phyloP scores from a whole-genome alignment of 805 yeast species.

The Metschnikowia gruessii region DNA sequence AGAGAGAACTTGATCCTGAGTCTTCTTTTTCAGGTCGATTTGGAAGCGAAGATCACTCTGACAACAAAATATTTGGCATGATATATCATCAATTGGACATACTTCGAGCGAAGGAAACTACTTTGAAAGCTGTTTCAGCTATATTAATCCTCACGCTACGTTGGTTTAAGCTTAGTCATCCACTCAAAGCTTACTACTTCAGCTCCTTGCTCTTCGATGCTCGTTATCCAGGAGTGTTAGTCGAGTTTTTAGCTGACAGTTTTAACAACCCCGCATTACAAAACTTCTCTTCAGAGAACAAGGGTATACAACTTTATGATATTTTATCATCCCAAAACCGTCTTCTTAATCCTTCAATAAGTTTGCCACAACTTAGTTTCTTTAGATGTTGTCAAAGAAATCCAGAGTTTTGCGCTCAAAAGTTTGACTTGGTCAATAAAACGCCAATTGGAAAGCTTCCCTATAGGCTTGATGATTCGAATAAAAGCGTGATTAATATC shows the following conservation, averaged over 20 bases:
- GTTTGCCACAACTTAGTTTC: slow-evolving; percentile 33
- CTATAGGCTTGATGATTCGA: slow-evolving; percentile 24
- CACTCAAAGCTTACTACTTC: slow-evolving; percentile 75
- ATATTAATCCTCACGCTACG: slow-evolving; percentile 51
- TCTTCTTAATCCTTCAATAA: slow-evolving; percentile 38
- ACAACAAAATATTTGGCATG: slow-evolving; percentile 13
- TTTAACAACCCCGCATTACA: slow-evolving; percentile 38
- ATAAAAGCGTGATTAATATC: slow-evolving; percentile 29
- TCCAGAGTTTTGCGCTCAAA: slow-evolving; percentile 5
- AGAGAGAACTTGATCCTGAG: slow-evolving; percentile 34
- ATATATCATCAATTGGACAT: slow-evolving; percentile 50
- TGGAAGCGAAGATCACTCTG: slow-evolving; percentile 11
- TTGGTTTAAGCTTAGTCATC: slow-evolving; percentile 80
- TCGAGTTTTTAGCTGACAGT: slow-evolving; percentile 34
- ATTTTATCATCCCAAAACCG: slow-evolving; percentile 36
- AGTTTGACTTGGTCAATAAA: slow-evolving; percentile 31
- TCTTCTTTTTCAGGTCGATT: slow-evolving; percentile 25
- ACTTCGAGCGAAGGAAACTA: slow-evolving; percentile 57
- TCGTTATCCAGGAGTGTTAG: slow-evolving; percentile 42
- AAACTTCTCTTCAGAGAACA: slow-evolving; percentile 16
- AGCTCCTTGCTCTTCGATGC: slow-evolving; percentile 72
- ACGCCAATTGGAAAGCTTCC: slow-evolving; percentile 29
- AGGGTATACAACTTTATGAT: slow-evolving; percentile 30
- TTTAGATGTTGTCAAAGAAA: slow-evolving; percentile 35
- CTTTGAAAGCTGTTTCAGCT: slow-evolving; percentile 57